Conservation (phyloP, 2,329 filamentous ascomycete species). For the Phialocephala subalpina region DNA sequence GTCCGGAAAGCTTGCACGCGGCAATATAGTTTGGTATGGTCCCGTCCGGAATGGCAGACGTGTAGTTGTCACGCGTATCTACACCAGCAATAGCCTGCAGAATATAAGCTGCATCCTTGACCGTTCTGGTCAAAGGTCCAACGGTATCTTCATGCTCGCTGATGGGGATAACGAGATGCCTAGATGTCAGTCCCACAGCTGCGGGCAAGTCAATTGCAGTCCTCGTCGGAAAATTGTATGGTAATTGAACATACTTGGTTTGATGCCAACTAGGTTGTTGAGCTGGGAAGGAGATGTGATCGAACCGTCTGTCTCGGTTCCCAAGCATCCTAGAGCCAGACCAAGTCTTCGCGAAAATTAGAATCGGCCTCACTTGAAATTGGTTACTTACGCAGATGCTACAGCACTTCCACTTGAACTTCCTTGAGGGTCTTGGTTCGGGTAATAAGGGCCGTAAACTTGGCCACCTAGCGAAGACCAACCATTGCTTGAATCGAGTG, state of each 20-base stretch:
- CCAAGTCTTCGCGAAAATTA: slow-evolving; percentile 52
- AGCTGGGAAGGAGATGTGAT: slow-evolving; percentile 62
- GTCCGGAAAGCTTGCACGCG: slow-evolving; percentile 61
- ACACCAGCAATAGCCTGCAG: slow-evolving; percentile 68
- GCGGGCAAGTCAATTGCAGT: background rate
- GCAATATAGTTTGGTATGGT: slow-evolving; percentile 65
- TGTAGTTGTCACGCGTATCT: slow-evolving; percentile 71
- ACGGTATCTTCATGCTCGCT: slow-evolving; percentile 70
- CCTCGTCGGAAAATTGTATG: slow-evolving; percentile 15
- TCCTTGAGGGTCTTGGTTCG: slow-evolving; percentile 66
- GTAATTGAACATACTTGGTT: slow-evolving; percentile 55
- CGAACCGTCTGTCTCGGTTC: slow-evolving; percentile 70
- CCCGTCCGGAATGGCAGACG: slow-evolving; percentile 62
- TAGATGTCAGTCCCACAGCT: slow-evolving; percentile 69
- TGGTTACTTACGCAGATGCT: slow-evolving; percentile 55
- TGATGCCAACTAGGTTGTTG: slow-evolving; percentile 73
- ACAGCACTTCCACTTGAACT: slow-evolving; percentile 68
- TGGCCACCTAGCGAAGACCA: slow-evolving; percentile 73
- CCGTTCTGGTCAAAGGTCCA: slow-evolving; percentile 67
- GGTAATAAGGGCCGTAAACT: slow-evolving; percentile 66
- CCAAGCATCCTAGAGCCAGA: slow-evolving; percentile 64
- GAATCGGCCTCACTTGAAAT: slow-evolving; percentile 49
- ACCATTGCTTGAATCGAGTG: slow-evolving; percentile 63
- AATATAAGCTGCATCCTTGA: slow-evolving; percentile 69
- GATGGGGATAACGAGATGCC: slow-evolving; percentile 71